Percentiles rank a stretch among this genome's conserved stretches.
Conservation (phyloP, 148 eudicot genomes). For the Heliosperma pusillum region DNA sequence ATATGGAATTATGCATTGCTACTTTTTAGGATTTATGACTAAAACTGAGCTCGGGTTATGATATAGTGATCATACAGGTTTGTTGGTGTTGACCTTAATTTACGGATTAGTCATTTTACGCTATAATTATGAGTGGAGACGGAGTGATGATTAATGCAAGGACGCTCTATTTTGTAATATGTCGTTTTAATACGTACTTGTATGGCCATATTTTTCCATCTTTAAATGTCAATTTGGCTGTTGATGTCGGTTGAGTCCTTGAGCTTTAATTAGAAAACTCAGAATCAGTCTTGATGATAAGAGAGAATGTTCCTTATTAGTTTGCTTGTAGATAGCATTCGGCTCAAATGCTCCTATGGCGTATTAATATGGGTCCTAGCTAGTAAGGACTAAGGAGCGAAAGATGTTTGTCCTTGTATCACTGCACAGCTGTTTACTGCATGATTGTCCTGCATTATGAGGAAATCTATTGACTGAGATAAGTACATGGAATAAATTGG, state of each 20-base stretch:
- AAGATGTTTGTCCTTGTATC: not conserved
- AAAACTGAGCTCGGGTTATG: too few species aligned
- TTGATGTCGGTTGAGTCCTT: not conserved
- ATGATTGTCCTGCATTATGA: not conserved
- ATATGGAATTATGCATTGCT: too few species aligned
- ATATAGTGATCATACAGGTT: not conserved
- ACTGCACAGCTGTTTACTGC: not conserved
- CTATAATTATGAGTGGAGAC: not conserved
- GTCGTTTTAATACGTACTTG: not conserved
- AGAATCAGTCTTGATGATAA: not conserved
- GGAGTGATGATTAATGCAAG: not conserved
- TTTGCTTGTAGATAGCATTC: not conserved
- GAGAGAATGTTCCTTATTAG: not conserved
- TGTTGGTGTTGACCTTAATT: not conserved
- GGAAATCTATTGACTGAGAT: not conserved
- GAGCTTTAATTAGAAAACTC: not conserved
- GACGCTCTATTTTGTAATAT: not conserved
- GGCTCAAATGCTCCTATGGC: not conserved
- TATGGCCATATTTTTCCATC: not conserved
- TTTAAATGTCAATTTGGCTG: not conserved
- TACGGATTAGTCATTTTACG: not conserved
- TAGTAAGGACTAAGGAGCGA: not conserved
- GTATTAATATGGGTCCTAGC: not conserved
- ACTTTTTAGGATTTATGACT: too few species aligned
- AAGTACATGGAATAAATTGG: too few species aligned